Base-by-base conservation (phyloP, 1,284 basidiomycete species). In the Cutaneotrichosporon cavernicola region DNA sequence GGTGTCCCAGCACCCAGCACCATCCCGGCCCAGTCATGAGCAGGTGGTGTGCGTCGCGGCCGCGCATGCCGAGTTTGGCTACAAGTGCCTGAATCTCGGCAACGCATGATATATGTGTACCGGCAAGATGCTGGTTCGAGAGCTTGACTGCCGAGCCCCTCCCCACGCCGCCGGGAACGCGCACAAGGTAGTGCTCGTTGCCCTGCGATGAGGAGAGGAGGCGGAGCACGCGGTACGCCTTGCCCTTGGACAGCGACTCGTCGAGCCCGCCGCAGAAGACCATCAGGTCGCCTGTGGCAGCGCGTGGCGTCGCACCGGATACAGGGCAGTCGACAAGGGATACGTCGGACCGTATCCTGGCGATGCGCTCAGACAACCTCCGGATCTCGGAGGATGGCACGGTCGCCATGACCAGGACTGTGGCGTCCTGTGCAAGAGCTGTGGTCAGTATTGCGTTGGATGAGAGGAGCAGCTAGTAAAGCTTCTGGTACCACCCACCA, bases 271-370 rank as follows among this genome's bases (percentile, higher is more conserved):
- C 68, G 46, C 66, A 68, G 62, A 76, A 70, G 63, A 78, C 70
- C 40, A 69, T 76, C 16, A 78, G 68, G 47, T 73, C 73, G 34
- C 76, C 76, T 8, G 63, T 53, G 7, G 70, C 74, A 0, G 76
- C 74, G 22, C 76, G 73, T 5, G 67, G 58, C 2, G 69, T 67
- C 1, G 72, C 75, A 5, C 76, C 76, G 0, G 75, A 76, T 2
- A 77, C 75, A 4, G 76, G 76, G 18, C 66, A 66, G 65, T 77
- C 76, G 43, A 77, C 60, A 6, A 76, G 66, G 10, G 34, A 34
- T 1, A 74, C 65, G 55, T 77, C 75, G 36, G 65, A 40, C 16
- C 71, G 65, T 0, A 66, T 59, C 1, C 58, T 34, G 1, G 57
- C 31, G 0, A 75, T 61, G 14, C 56, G 56, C 2, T 56, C 51